These are phyloP conservation scores for Pseudohyphozyma bogoriensis DNA, from an alignment of 768 basidiomycete species.

Conservation along the genomic window DNA sequence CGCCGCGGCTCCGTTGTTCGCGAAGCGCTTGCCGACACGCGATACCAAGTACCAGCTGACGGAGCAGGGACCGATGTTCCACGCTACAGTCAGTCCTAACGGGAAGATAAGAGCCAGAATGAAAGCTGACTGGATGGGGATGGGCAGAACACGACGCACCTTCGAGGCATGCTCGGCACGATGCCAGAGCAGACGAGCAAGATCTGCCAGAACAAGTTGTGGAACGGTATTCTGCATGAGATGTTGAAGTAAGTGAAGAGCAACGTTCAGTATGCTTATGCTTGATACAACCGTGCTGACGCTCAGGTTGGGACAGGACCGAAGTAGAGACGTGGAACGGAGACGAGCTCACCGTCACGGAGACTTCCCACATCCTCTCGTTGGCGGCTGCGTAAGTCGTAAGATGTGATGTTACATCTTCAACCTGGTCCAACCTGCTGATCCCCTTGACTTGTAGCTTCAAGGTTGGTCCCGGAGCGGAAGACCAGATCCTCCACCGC, in stretches of 20 bases:
- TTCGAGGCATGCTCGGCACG: constrained; percentile 4
- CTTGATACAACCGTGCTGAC: no score
- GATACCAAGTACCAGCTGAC: neutral
- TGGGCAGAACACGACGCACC: neutral
- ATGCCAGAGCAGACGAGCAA: neutral
- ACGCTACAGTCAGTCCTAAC: neutral
- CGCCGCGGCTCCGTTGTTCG: neutral
- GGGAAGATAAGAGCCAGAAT: no score
- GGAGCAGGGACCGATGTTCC: neutral
- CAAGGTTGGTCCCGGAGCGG: neutral
- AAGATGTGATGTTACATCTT: no score
- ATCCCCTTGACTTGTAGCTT: neutral
- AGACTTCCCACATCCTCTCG: neutral
- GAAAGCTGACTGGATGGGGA: no score
- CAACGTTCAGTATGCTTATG: no score
- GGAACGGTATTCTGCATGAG: neutral
- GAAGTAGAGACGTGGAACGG: neutral
- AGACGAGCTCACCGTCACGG: neutral
- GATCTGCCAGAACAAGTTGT: neutral
- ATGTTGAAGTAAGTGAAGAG: neutral
- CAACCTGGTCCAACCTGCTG: no score
- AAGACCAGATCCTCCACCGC: neutral
- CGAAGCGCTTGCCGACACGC: neutral
- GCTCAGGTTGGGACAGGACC: neutral
- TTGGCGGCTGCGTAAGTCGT: neutral